Base-by-base conservation (phyloP, 2,329 filamentous ascomycete species). In the Colletotrichum sp. region DNA sequence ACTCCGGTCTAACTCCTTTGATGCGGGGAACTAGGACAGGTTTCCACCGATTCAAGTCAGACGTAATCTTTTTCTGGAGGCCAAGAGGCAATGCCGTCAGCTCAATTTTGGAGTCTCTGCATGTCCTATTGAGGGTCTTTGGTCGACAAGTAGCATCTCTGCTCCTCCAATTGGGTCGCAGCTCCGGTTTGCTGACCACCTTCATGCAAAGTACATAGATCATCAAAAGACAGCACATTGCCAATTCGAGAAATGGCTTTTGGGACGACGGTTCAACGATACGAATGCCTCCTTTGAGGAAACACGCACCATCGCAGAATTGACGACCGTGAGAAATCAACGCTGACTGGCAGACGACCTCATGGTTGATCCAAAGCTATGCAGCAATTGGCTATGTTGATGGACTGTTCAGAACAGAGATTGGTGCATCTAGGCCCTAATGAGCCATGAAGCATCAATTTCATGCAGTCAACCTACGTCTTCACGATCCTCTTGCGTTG, bases 1-100 rank as follows among this genome's bases (percentile, higher is more conserved):
- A 39, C 36, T 39, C 0, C 36, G 9, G 34, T 39, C 8, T 1
- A 39, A 0, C 0, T 39, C 34, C 8, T 0, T 39, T 2, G 34
- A 39, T 1, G 7, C 1, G 44, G 44, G 44, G 18, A 49, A 49
- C n/a, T 13, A 2, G n/a, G n/a, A 2, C 10, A 21, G 1, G n/a
- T 4, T 49, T 4, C 44, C 44, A 0, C n/a, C 2, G 18, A 13
- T 13, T 21, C 44, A n/a, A 44, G 39, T 44, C 39, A n/a, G 39
- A n/a, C 5, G 12, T 32, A 13, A 13, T 32, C 32, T 1, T 32
- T 6, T 32, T 32, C 32, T 6, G 32, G 12, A 32, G 30, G 18
- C 9, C 39, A 21, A 36, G 34, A 36, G n/a, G 44, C 6, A 13
- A 49, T 13, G 44, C 44, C n/a, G n/a, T 49, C 44, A 49, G 44